Conservation (phyloP, 1,139 yeast genomes). For the Candida buenavistaensis region DNA sequence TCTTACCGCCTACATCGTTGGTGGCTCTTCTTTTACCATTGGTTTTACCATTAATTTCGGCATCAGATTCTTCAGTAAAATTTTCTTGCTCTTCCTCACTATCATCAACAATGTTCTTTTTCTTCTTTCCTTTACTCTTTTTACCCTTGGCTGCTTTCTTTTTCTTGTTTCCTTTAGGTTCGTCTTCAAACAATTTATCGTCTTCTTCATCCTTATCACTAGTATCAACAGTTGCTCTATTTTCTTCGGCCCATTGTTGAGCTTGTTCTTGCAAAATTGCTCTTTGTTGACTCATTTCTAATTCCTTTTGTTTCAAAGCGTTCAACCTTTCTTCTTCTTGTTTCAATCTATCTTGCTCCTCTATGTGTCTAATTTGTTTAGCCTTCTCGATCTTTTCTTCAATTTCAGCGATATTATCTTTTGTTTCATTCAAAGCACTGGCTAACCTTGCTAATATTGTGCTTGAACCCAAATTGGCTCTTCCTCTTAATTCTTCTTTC, state of each 20-base stretch:
- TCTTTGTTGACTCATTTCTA: conserved; percentile 65
- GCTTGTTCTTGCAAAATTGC: conserved; percentile 77
- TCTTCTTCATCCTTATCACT: conserved; percentile 33
- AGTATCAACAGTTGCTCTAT: conserved; percentile 33
- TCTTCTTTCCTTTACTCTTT: conserved; percentile 20
- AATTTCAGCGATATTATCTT: conserved; percentile 59
- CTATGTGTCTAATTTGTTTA: conserved; percentile 56
- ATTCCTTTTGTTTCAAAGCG: conserved; percentile 45
- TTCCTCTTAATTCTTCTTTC: conserved; percentile 72
- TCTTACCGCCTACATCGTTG: conserved; percentile 16
- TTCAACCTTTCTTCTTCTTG: conserved; percentile 38
- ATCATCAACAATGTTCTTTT: conserved; percentile 22
- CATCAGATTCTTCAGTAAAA: conserved; percentile 13
- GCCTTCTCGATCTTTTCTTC: conserved; percentile 73
- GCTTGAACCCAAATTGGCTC: conserved; percentile 81
- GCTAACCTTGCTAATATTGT: conserved; percentile 74
- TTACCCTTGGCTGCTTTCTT: conserved; percentile 10
- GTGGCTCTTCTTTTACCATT: conserved; percentile 24
- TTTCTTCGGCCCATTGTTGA: conserved; percentile 72
- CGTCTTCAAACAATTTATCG: conserved; percentile 31
- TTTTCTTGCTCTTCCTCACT: conserved; percentile 23
- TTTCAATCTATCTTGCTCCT: conserved; percentile 36
- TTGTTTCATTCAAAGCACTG: conserved; percentile 71
- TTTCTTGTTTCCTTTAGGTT: conserved; percentile 23
- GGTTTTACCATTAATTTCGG: conserved; percentile 16